phyloP scores from a whole-genome alignment of 2,329 filamentous ascomycete genomes.

The Ophiostoma australiae region DNA sequence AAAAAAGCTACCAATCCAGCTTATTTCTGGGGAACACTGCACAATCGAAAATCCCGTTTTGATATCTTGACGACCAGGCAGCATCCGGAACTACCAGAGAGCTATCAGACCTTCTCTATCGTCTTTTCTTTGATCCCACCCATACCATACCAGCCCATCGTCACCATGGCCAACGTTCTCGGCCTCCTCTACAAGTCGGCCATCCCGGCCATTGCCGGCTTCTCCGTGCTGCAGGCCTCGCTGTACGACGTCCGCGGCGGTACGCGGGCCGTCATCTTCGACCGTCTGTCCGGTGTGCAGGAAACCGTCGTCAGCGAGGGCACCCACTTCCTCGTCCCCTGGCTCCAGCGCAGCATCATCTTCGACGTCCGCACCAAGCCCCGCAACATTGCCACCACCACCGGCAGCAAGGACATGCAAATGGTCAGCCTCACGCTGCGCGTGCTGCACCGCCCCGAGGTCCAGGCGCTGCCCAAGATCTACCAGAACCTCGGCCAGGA shows the following conservation, averaged over 20 bases:
- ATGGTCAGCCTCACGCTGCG: constrained; percentile 99
- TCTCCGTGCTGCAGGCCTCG: constrained; percentile 66
- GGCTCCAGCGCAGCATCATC: constrained; percentile 89
- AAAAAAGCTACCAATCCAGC: constrained; percentile 12
- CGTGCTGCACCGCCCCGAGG: constrained; percentile 86
- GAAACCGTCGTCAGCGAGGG: constrained; percentile 90
- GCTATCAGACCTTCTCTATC: too few species aligned
- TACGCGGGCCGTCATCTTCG: constrained; percentile 94
- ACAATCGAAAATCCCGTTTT: neutral
- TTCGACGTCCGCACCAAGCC: constrained; percentile 98
- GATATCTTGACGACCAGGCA: neutral
- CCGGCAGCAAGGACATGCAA: constrained; percentile 96
- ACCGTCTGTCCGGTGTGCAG: constrained; percentile 85
- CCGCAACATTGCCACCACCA: constrained; percentile 94
- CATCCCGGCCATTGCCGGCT: constrained; percentile 66
- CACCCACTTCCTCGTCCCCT: constrained; percentile 92
- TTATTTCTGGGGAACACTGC: constrained; percentile 13
- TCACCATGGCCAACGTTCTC: constrained; percentile 53
- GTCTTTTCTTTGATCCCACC: neutral
- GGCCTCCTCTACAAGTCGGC: constrained; percentile 62
- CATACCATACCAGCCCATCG: neutral
- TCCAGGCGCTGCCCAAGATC: constrained; percentile 89
- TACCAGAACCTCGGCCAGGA: constrained; percentile 76
- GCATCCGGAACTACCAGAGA: neutral
- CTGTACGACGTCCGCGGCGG: constrained; percentile 98